A percentile compares a stretch with the other conserved stretches of the same genome.
Conservation (phyloP, 164 flowering plant species). For the Stephania cephalantha region DNA sequence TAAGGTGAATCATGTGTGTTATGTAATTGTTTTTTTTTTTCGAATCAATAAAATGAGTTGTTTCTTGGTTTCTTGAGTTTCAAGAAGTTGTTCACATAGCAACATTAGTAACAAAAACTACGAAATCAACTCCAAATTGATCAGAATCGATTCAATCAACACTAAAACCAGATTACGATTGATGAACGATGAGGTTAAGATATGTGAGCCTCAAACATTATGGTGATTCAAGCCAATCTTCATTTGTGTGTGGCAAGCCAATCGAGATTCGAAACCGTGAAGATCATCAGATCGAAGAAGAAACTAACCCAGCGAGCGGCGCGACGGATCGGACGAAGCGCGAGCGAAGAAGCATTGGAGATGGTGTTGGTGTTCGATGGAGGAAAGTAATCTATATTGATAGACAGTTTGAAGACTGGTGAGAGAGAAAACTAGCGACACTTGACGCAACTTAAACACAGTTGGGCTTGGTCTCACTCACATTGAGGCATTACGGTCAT, state of each 20-base stretch:
- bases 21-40: too few relatives aligned
- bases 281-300: not conserved
- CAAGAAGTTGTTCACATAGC: too few relatives aligned
- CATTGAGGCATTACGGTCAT: too few relatives aligned
- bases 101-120: too few relatives aligned
- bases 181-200: not conserved
- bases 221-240: constrained; percentile 9
- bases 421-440: not conserved
- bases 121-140: too few relatives aligned
- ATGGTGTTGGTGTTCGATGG: not conserved
- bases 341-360: not conserved
- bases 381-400: not conserved
- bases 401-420: constrained; percentile 3
- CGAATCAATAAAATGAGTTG: too few relatives aligned
- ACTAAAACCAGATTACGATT: not conserved
- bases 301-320: not conserved
- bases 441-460: not conserved
- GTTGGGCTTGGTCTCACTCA: too few relatives aligned
- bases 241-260: not conserved
- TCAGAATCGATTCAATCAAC: not conserved
- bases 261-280: constrained; percentile 1
- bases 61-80: too few relatives aligned
- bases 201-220: constrained; percentile 57
- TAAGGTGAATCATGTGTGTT: too few relatives aligned
- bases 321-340: too few relatives aligned